phyloP scores from a whole-genome alignment of 2,329 filamentous ascomycete genomes.

The Arthrobotrys entomopaga region DNA sequence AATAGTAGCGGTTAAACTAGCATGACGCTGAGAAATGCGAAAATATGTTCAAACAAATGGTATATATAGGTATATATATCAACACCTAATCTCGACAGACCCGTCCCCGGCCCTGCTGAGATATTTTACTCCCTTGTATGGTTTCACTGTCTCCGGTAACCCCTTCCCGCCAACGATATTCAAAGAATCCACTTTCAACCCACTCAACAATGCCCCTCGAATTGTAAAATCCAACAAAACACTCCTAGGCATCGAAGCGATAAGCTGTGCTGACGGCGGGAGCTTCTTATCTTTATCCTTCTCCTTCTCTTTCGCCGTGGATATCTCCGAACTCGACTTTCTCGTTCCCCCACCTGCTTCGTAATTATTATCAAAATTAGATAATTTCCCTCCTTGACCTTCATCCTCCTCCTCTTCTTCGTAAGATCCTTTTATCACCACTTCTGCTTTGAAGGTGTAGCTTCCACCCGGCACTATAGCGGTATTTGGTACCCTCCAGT shows the following conservation, averaged over 20 bases:
- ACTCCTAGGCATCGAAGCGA: constrained; percentile 81
- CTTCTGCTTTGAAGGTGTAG: constrained; percentile 58
- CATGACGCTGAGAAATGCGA: not conserved
- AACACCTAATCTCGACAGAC: constrained; percentile 65
- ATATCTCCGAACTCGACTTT: constrained; percentile 46
- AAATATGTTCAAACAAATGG: not conserved
- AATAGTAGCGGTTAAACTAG: too few relatives aligned
- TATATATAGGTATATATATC: constrained; percentile 33
- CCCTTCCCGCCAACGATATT: constrained; percentile 80
- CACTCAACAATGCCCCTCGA: constrained; percentile 75
- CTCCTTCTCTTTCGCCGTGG: constrained; percentile 60
- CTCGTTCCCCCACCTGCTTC: constrained; percentile 25
- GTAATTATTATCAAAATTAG: constrained; percentile 55
- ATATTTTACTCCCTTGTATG: constrained; percentile 99
- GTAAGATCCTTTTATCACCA: constrained; percentile 59
- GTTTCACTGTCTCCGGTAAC: constrained; percentile 85
- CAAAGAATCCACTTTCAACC: constrained; percentile 75
- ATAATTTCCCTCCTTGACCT: constrained; percentile 64
- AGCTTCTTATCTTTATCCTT: constrained; percentile 57
- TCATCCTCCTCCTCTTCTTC: constrained; percentile 63
- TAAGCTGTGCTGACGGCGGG: constrained; percentile 71
- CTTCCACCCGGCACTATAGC: constrained; percentile 51
- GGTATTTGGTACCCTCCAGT: constrained; percentile 57
- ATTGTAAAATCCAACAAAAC: constrained; percentile 77
- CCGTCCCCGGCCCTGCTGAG: constrained; percentile 69